Conservation (phyloP, 2,329 filamentous ascomycete species). For the Myriosclerotinia duriaeana region DNA sequence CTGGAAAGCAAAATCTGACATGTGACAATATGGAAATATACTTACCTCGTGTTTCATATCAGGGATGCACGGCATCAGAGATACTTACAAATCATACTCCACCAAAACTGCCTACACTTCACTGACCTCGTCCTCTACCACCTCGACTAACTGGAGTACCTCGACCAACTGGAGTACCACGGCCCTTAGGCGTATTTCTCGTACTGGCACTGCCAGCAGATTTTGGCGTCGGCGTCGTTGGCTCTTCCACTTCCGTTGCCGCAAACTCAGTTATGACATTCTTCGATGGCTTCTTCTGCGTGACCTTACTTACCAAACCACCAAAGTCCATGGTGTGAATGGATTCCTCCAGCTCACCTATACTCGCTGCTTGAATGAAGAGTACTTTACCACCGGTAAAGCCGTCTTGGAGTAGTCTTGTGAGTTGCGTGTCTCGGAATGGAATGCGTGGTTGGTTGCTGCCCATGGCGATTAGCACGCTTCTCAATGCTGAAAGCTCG, state of each 20-base stretch:
- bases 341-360: neutral
- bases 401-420: neutral
- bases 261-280: neutral
- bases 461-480: conserved; percentile 89
- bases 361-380: conserved; percentile 12
- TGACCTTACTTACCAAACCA: neutral
- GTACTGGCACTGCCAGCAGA: neutral
- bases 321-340: conserved; percentile 12
- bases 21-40: too few species aligned
- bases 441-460: neutral
- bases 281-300: conserved; percentile 1
- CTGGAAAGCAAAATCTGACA: too few species aligned
- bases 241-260: neutral
- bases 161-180: neutral
- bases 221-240: neutral
- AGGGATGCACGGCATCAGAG: too few species aligned
- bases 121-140: too few species aligned
- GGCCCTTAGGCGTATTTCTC: neutral
- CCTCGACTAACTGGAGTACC: neutral
- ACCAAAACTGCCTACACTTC: too few species aligned
- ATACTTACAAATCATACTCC: too few species aligned
- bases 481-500: conserved; percentile 83
- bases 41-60: too few species aligned
- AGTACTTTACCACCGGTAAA: conserved; percentile 8
- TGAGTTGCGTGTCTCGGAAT: conserved; percentile 2